Evolutionary conservation across 2,329 filamentous ascomycete species (phyloP).

Genomic region (Paecilomyces sp.): DNA sequence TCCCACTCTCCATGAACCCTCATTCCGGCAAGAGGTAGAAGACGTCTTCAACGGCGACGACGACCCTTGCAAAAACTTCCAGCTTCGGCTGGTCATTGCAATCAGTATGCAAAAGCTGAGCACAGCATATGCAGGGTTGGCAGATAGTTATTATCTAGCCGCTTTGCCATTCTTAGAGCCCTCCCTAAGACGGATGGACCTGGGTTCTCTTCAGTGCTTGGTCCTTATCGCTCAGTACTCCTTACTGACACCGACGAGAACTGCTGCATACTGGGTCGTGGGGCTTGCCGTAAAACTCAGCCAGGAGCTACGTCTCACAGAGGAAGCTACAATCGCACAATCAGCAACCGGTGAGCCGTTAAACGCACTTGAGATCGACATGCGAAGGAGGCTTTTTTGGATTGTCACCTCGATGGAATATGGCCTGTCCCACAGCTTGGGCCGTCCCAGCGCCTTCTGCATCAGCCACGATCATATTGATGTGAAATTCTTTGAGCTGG

Average conservation of each 20-base stretch:
- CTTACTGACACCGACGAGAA: constrained; percentile 81
- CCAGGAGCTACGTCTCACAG: constrained; percentile 78
- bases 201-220: constrained; percentile 85
- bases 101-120: constrained; percentile 92
- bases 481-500: constrained; percentile 74
- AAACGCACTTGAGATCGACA: constrained; percentile 73
- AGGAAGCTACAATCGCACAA: constrained; percentile 76
- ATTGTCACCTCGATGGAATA: constrained; percentile 82
- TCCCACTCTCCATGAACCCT: constrained; percentile 77
- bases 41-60: constrained; percentile 69
- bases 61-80: constrained; percentile 80
- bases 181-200: constrained; percentile 78
- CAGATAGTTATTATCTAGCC: constrained; percentile 90
- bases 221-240: constrained; percentile 86
- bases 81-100: constrained; percentile 83
- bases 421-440: constrained; percentile 79
- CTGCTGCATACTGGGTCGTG: constrained; percentile 87
- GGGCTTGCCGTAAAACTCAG: constrained; percentile 81
- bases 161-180: constrained; percentile 79
- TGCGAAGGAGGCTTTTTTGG: constrained; percentile 85
- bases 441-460: constrained; percentile 77
- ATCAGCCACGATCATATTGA: constrained; percentile 76
- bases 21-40: constrained; percentile 68
- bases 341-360: constrained; percentile 53
- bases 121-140: constrained; percentile 80